Percentiles rank a stretch among this genome's conserved stretches.
These are phyloP conservation scores for Aspergillus thermomutatus DNA, from an alignment of 2,329 filamentous ascomycete genomes.

Conservation along the genomic window DNA sequence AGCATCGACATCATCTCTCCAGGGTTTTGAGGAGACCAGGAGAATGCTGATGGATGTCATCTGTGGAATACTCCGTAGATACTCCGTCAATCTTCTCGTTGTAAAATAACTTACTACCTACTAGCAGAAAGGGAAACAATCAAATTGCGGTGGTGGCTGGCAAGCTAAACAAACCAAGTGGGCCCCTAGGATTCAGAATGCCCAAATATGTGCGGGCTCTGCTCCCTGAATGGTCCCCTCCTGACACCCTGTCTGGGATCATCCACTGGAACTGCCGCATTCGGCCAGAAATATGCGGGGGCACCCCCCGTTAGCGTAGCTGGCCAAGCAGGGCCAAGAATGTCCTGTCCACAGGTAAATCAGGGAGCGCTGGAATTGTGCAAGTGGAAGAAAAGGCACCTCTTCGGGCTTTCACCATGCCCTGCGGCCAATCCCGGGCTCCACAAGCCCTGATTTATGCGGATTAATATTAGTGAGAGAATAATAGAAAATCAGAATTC, in stretches of 20 bases:
- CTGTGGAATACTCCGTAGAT: too few relatives aligned
- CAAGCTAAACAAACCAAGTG: conserved; percentile 1
- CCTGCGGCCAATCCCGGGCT: not conserved
- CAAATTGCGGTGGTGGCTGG: conserved; percentile 7
- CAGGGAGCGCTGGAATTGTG: conserved; percentile 5
- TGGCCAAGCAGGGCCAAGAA: conserved; percentile 14
- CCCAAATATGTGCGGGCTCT: conserved; percentile 5
- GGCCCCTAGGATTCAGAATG: not conserved
- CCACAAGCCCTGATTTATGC: not conserved
- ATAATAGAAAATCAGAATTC: not conserved
- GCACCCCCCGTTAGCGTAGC: conserved; percentile 9
- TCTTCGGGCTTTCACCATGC: not conserved
- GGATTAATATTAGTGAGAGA: not conserved
- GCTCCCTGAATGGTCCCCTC: conserved; percentile 11
- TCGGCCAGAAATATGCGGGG: conserved; percentile 16
- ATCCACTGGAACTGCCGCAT: conserved; percentile 12
- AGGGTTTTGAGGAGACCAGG: too few relatives aligned
- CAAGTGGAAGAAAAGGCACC: not conserved
- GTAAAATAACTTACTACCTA: conserved; percentile 3
- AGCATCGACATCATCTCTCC: not conserved
- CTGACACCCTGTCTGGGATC: conserved; percentile 15
- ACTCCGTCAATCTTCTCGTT: not conserved
- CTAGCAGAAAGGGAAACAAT: not conserved
- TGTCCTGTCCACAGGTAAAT: conserved; percentile 8
- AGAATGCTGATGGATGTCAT: too few relatives aligned